Base-by-base conservation (phyloP, 306 rosid genomes). In the Begonia loranthoides region DNA sequence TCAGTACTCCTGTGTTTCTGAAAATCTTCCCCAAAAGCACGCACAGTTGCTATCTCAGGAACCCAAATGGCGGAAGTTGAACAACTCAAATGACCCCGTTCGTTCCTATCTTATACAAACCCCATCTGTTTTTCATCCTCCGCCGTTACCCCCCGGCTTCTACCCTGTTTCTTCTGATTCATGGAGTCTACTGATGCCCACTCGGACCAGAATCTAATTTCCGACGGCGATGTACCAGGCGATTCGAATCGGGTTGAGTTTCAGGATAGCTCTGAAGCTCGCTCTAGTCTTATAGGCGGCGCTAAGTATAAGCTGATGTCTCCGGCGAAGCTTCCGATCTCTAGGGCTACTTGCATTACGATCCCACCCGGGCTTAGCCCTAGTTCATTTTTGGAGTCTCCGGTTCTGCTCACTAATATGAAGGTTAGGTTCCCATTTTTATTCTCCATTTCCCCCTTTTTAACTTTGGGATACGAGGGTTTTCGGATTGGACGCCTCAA, bases 261-360 rank as follows among this genome's bases (percentile, higher is more conserved):
- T 36, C 64, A 36, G 13, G 33, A 52, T 45, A 8, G 45, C 63
- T 45, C 66, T 50, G 52, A 41, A 19, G 4, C 67, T 15, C 14
- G 49, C 14, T 15, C 69, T n/a, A 28, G 48, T 11, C 58, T 19
- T 22, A 39, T 57, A 2, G 52, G 77, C 6, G 75, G 73, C 19
- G 99, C 95, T 3, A 82, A 73, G 81, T 90, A 90, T 77, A 90
- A 78, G 77, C 80, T 78, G 12, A 59, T 85, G 78, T 74, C 97
- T 15, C 97, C 97, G 69, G 87, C 95, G 36, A 85, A 85, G 73
- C 97, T 90, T 50, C 97, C 97, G 83, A 90, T 90, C 95, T 82
- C 95, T 45, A 62, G 97, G 79, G 76, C 94, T 34, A 70, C 87
- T 50, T 76, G 83, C 67, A 73, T 80, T 40, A 85, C 92, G 22